Evolutionary conservation across 495 filamentous ascomycete species (phyloP).

Genomic region (Tricharina praecox): DNA sequence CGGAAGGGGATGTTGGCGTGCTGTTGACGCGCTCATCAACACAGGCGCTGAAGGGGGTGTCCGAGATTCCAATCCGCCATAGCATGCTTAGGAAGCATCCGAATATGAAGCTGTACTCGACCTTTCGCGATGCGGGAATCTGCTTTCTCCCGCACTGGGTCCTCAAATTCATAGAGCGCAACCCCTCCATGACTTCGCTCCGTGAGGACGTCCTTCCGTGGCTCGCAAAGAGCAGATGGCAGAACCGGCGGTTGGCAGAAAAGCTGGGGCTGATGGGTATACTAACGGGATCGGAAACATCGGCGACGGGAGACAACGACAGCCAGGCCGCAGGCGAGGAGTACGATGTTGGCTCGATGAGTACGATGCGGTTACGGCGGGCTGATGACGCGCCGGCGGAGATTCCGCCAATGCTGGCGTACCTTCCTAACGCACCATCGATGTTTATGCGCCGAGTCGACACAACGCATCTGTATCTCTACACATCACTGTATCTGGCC

Average conservation of each 20-base stretch:
- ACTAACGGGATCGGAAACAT: slow-evolving; percentile 32
- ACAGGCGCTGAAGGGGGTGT: slow-evolving; percentile 65
- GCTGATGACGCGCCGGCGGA: slow-evolving; percentile 17
- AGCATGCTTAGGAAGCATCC: slow-evolving; percentile 53
- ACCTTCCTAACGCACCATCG: slow-evolving; percentile 20
- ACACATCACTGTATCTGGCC: slow-evolving; percentile 69
- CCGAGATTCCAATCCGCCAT: slow-evolving; percentile 55
- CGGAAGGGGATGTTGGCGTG: slow-evolving; percentile 16
- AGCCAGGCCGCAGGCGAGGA: slow-evolving; percentile 12
- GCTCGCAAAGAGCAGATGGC: slow-evolving; percentile 92
- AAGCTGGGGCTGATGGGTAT: slow-evolving; percentile 60
- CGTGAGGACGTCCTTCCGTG: slow-evolving; percentile 84
- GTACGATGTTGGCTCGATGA: slow-evolving; percentile 43
- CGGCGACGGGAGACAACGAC: slow-evolving; percentile 28
- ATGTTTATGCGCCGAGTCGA: slow-evolving; percentile 75
- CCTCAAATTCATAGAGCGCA: slow-evolving; percentile 55
- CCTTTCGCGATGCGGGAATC: slow-evolving; percentile 73
- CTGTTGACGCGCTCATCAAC: slow-evolving; percentile 64
- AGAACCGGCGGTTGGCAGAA: slow-evolving; percentile 54
- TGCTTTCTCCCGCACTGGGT: slow-evolving; percentile 91
- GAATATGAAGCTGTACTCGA: slow-evolving; percentile 50
- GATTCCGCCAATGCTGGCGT: slow-evolving; percentile 24
- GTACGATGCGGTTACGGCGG: slow-evolving; percentile 34
- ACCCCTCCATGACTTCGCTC: slow-evolving; percentile 68
- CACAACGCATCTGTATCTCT: slow-evolving; percentile 60